phyloP scores from a whole-genome alignment of 2,329 filamentous ascomycete species.

The Fusarium abutilonis region DNA sequence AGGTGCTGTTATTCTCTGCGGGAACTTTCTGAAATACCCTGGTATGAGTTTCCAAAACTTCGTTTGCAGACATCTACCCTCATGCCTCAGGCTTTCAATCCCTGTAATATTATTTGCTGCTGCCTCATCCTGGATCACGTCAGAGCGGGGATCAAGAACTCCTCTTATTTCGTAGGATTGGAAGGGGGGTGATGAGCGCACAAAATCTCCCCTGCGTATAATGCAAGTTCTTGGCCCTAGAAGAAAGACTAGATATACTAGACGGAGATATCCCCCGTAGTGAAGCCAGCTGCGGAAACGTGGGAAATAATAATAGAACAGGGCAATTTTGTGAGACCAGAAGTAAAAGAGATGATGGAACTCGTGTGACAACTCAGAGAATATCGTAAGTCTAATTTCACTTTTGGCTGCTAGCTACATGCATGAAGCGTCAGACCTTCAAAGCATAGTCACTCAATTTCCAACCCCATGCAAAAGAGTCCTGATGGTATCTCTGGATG shows the following conservation, averaged over 20 bases:
- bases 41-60: too few relatives aligned
- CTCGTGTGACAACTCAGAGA: background rate
- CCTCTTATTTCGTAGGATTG: rapidly evolving
- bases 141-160: conserved; percentile 11
- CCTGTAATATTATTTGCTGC: background rate
- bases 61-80: too few relatives aligned
- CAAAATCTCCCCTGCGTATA: conserved; percentile 11
- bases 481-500: background rate
- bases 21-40: too few relatives aligned
- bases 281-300: background rate
- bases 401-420: background rate
- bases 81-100: background rate
- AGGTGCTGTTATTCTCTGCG: too few relatives aligned
- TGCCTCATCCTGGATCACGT: background rate
- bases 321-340: rapidly evolving
- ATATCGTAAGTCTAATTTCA: background rate
- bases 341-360: background rate
- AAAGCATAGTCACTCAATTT: background rate
- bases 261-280: background rate
- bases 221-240: background rate
- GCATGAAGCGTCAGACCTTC: rapidly evolving
- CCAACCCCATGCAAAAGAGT: background rate
- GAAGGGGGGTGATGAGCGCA: too few relatives aligned
- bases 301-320: conserved; percentile 15
- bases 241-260: background rate